A percentile compares a stretch with the other conserved stretches of the same genome.
Conservation (phyloP, 176 grass and related monocot genomes). For the Avena atlantica region DNA sequence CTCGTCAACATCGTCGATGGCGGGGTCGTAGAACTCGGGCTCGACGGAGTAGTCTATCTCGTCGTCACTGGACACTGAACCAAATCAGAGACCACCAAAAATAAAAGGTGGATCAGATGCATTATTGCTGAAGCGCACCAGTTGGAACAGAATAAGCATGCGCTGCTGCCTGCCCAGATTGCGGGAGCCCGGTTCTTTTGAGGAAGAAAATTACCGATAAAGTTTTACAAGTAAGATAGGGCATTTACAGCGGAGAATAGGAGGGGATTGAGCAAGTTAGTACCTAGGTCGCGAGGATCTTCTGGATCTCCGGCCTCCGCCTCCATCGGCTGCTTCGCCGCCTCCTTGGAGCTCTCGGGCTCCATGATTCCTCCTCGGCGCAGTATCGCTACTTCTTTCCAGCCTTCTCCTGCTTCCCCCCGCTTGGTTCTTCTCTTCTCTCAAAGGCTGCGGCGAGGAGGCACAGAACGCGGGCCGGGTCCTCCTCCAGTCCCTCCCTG, state of each 20-base stretch:
- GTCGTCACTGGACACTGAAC: slow-evolving; percentile 85
- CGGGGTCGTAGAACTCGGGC: slow-evolving; percentile 92
- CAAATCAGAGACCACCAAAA: slow-evolving; percentile 20
- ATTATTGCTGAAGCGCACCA: background rate
- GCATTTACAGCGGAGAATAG: background rate
- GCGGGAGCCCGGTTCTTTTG: background rate
- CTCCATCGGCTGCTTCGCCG: slow-evolving; percentile 46
- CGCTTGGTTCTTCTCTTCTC: background rate
- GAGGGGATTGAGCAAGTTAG: slow-evolving; percentile 20
- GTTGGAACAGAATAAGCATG: background rate
- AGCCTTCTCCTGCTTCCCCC: background rate
- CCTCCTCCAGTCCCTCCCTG: too few species aligned
- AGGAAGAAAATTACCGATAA: background rate
- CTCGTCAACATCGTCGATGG: slow-evolving; percentile 78
- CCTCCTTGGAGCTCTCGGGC: slow-evolving; percentile 20
- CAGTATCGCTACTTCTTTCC: background rate
- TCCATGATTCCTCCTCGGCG: slow-evolving; percentile 42
- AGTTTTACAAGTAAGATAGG: slow-evolving; percentile 14
- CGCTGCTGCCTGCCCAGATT: background rate
- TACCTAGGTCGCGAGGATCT: slow-evolving; percentile 53
- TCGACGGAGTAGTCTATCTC: slow-evolving; percentile 91
- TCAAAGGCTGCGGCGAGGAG: background rate
- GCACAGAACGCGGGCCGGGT: background rate
- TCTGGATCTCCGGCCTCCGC: slow-evolving; percentile 21
- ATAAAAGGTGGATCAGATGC: background rate